Percentiles rank a stretch among this genome's conserved stretches.
phyloP scores from a whole-genome alignment of 352 stramenopile genomes.

The Pythium sp. region DNA sequence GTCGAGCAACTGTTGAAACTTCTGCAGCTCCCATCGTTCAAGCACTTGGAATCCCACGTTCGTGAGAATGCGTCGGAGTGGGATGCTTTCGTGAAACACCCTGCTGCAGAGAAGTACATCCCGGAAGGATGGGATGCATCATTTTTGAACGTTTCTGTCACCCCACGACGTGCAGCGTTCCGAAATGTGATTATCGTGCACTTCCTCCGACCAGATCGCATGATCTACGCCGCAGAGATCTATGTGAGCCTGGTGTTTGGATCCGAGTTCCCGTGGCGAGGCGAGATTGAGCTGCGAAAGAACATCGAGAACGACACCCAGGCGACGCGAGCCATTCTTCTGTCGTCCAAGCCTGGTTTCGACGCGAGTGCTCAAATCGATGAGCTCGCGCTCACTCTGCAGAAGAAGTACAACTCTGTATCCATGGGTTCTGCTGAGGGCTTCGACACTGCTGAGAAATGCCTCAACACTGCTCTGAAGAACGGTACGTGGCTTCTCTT shows the following conservation, averaged over 20 bases:
- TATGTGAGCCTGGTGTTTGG: slow-evolving; percentile 89
- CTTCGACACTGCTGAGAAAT: slow-evolving; percentile 94
- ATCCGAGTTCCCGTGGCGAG: slow-evolving; percentile 92
- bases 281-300: slow-evolving; percentile 91
- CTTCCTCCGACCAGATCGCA: slow-evolving; percentile 87
- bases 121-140: slow-evolving; percentile 59
- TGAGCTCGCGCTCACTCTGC: slow-evolving; percentile 85
- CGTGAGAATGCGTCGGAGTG: slow-evolving; percentile 57
- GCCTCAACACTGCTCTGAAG: slow-evolving; percentile 94
- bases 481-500: slow-evolving; percentile 97
- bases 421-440: slow-evolving; percentile 98
- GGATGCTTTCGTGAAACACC: slow-evolving; percentile 78
- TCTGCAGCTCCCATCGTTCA: slow-evolving; percentile 70
- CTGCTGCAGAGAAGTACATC: slow-evolving; percentile 69
- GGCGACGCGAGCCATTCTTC: slow-evolving; percentile 90
- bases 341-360: slow-evolving; percentile 97
- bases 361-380: slow-evolving; percentile 98
- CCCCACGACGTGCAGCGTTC: slow-evolving; percentile 67
- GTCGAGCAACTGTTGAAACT: slow-evolving; percentile 88
- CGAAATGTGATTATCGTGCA: slow-evolving; percentile 80
- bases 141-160: slow-evolving; percentile 32
- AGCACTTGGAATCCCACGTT: slow-evolving; percentile 72
- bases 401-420: slow-evolving; percentile 95
- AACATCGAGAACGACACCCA: slow-evolving; percentile 92
- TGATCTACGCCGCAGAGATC: slow-evolving; percentile 74